Evolutionary conservation across 441 rosid species (phyloP).

Genomic region (Bruguiera hainesii): DNA sequence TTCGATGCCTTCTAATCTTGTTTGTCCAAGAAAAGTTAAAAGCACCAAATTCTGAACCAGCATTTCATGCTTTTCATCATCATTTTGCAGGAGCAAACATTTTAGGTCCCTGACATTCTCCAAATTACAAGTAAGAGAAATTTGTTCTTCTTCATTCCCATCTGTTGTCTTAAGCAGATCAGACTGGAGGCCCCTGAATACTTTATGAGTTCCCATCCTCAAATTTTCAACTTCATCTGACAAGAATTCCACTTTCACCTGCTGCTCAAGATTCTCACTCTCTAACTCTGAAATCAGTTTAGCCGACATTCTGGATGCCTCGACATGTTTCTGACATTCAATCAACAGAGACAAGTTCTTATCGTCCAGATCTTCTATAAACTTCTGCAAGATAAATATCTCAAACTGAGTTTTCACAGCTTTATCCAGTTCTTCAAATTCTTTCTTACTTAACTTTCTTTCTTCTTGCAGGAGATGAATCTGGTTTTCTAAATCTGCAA

Average conservation of each 20-base stretch:
- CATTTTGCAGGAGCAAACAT: constrained; percentile 44
- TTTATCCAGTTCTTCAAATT: constrained; percentile 60
- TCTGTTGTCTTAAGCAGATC: constrained; percentile 34
- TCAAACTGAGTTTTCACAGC: constrained; percentile 61
- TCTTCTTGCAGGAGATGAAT: constrained; percentile 66
- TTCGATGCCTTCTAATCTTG: constrained; percentile 46
- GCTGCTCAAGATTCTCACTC: constrained; percentile 58
- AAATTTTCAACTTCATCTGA: constrained; percentile 53
- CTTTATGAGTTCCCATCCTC: constrained; percentile 52
- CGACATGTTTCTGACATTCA: constrained; percentile 57
- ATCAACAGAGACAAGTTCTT: constrained; percentile 52
- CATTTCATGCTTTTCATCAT: constrained; percentile 59
- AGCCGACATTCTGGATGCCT: constrained; percentile 58
- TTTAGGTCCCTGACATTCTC: constrained; percentile 60
- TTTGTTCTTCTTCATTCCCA: constrained; percentile 48
- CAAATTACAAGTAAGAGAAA: constrained; percentile 47
- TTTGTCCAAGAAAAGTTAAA: constrained; percentile 50
- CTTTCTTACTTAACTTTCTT: constrained; percentile 63
- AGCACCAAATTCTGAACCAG: constrained; percentile 51
- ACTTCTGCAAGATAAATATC: constrained; percentile 73
- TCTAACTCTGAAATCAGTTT: constrained; percentile 58
- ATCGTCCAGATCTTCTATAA: constrained; percentile 69
- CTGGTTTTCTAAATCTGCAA: constrained; percentile 66
- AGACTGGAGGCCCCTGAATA: constrained; percentile 48
- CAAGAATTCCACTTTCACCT: constrained; percentile 58